Percentiles rank a stretch among this genome's conserved stretches.
These are phyloP conservation scores for Arthrobotrys musiformis DNA, from an alignment of 2,329 filamentous ascomycete species.

Conservation along the genomic window DNA sequence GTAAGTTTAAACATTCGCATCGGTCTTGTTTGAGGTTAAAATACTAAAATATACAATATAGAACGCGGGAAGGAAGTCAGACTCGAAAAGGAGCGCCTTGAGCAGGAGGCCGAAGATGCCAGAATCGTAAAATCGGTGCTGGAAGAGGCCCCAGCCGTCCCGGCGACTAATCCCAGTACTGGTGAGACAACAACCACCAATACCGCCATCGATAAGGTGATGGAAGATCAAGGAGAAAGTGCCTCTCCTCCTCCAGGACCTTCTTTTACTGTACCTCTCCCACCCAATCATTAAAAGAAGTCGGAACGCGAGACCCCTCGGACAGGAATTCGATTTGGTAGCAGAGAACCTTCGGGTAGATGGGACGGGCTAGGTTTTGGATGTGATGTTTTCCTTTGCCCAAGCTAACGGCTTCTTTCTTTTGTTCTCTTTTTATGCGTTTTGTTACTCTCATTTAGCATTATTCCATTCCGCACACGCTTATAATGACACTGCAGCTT, in stretches of 20 bases:
- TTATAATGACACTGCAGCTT: neutral
- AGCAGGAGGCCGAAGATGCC: constrained; percentile 30
- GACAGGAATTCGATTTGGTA: neutral
- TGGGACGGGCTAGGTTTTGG: neutral
- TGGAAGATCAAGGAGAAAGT: neutral
- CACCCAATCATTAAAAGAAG: neutral
- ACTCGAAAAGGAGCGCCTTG: constrained; percentile 70
- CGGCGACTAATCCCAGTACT: constrained; percentile 45
- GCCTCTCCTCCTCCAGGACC: neutral
- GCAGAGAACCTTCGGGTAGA: neutral
- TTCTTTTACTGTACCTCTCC: neutral
- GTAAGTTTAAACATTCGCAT: constrained; percentile 16
- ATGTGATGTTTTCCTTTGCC: neutral
- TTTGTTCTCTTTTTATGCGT: neutral
- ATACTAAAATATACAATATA: neutral
- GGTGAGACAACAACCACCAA: constrained; percentile 44
- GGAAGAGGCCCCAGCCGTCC: constrained; percentile 35
- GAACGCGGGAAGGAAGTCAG: constrained; percentile 86
- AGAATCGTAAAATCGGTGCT: constrained; percentile 22
- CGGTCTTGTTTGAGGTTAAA: neutral
- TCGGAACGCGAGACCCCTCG: neutral
- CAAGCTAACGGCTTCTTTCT: neutral
- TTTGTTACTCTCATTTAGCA: neutral
- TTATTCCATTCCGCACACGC: neutral
- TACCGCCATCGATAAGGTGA: constrained; percentile 41